Conservation (phyloP, 2,329 filamentous ascomycete species). For the Sordariomycetes sp. region DNA sequence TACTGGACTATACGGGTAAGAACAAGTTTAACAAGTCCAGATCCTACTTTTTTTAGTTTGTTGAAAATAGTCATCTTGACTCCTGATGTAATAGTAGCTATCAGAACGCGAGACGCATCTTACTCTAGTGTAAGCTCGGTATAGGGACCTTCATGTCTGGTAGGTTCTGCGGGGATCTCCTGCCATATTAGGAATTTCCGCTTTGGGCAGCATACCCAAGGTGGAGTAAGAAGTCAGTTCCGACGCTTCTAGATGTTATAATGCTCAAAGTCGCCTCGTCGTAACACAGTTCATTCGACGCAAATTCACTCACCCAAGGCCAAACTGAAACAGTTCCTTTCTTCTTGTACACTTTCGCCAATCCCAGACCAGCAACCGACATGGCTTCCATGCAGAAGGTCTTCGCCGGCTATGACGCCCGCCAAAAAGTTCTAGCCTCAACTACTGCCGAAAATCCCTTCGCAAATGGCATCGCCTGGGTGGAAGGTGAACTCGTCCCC, state of each 20-base stretch:
- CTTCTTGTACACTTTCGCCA: background rate
- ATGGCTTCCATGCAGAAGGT: constrained; percentile 30
- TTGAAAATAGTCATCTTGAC: too few species aligned
- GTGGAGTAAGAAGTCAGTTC: background rate
- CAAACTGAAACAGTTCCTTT: background rate
- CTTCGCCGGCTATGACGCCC: constrained; percentile 20
- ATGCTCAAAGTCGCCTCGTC: background rate
- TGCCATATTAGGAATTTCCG: background rate
- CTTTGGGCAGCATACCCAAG: background rate
- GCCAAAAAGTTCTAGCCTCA: constrained; percentile 13
- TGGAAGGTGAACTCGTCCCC: constrained; percentile 26
- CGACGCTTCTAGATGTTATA: background rate
- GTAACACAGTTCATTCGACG: background rate
- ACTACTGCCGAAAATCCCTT: constrained; percentile 24
- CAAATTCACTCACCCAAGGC: background rate
- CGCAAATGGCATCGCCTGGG: constrained; percentile 31
- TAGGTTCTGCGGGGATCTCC: background rate
- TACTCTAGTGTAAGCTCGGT: too few species aligned
- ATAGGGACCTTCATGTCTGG: too few species aligned
- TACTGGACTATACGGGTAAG: too few species aligned
- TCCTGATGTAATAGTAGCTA: too few species aligned
- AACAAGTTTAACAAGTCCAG: too few species aligned
- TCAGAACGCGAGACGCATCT: too few species aligned
- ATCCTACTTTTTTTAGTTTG: too few species aligned
- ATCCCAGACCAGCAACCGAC: background rate